Percentiles rank a stretch among this genome's conserved stretches.
phyloP scores from a whole-genome alignment of 2,329 filamentous ascomycete genomes.

The Metarhizium album region DNA sequence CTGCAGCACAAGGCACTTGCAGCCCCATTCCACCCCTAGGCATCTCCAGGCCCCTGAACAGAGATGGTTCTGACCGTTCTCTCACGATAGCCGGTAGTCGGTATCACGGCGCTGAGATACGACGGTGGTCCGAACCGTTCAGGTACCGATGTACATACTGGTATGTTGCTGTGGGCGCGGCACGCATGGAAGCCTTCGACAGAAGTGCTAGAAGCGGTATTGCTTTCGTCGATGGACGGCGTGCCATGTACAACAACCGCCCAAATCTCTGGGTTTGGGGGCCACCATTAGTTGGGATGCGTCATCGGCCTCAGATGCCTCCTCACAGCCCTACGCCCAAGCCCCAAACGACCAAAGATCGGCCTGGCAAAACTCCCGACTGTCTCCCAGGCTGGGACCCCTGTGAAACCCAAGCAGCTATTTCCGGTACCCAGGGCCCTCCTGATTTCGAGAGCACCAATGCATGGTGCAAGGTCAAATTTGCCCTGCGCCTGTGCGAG shows the following conservation, averaged over 20 bases:
- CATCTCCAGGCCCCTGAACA: neutral
- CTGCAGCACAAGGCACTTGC: neutral
- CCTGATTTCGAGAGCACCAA: neutral
- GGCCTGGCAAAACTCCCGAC: conserved; percentile 2
- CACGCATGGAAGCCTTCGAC: neutral
- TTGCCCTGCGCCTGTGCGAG: neutral
- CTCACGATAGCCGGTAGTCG: neutral
- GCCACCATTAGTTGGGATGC: neutral
- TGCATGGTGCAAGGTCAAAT: neutral
- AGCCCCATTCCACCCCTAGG: neutral
- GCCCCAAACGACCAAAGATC: conserved; percentile 4
- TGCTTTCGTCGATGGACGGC: neutral
- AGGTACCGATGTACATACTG: neutral
- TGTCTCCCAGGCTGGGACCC: neutral
- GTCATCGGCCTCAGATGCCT: conserved; percentile 1
- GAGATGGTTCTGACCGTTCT: neutral
- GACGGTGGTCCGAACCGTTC: neutral
- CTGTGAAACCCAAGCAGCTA: conserved; percentile 3
- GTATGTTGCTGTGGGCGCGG: neutral
- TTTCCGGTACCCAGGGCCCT: conserved; percentile 4
- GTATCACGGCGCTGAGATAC: neutral
- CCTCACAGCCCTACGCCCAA: conserved; percentile 6
- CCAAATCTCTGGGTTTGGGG: conserved; percentile 2
- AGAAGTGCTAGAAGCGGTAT: neutral
- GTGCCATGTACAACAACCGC: neutral